phyloP scores from a whole-genome alignment of 2,329 filamentous ascomycete genomes.

The Hymenoscyphus fraxineus region DNA sequence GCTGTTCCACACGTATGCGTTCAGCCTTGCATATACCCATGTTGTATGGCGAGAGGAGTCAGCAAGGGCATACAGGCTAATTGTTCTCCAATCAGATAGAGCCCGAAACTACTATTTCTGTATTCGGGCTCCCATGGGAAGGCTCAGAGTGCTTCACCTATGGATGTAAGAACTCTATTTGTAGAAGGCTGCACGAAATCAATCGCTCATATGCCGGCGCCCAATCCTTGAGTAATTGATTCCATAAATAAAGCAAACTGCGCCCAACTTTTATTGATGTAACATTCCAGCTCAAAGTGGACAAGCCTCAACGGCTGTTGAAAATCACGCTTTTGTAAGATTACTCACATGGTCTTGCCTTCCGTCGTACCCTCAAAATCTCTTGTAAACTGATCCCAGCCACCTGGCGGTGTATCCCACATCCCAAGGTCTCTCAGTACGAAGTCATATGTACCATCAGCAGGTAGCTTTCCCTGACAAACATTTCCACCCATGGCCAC shows the following conservation, averaged over 20 bases:
- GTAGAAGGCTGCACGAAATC: neutral
- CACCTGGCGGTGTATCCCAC: conserved; percentile 50
- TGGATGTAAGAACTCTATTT: conserved; percentile 4
- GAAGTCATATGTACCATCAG: conserved; percentile 54
- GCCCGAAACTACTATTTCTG: neutral
- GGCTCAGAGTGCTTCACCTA: neutral
- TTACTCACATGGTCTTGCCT: conserved; percentile 30
- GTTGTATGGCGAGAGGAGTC: neutral
- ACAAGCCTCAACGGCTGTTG: conserved; percentile 14
- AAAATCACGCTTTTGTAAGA: neutral
- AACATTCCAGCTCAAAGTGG: conserved; percentile 11
- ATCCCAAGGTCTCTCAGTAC: conserved; percentile 50
- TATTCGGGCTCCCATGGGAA: neutral
- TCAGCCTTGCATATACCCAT: neutral
- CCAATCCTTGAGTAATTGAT: neutral
- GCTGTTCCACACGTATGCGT: neutral
- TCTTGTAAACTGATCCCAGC: conserved; percentile 51
- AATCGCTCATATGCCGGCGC: neutral
- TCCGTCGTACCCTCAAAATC: conserved; percentile 42
- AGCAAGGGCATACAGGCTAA: neutral
- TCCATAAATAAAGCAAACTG: neutral
- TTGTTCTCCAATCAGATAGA: neutral
- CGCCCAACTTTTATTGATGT: neutral
- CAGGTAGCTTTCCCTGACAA: conserved; percentile 48
- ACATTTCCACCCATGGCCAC: conserved; percentile 62